These are phyloP conservation scores for Lonicera japonica DNA, from an alignment of 129 eudicot genomes.

Conservation along the genomic window DNA sequence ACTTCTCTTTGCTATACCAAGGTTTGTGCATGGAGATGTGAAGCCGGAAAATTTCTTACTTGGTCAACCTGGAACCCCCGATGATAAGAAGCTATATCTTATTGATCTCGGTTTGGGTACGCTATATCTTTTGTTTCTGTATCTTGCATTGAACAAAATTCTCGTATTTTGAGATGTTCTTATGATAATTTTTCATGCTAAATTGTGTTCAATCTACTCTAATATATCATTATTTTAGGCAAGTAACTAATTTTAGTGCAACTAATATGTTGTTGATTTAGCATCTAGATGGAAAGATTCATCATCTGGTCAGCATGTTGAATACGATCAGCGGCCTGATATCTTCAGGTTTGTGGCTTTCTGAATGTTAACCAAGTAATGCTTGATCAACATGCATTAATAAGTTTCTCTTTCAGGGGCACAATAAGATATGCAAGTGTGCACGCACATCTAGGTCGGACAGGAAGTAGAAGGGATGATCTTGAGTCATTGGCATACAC, in stretches of 20 bases:
- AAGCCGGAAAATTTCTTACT: conserved; percentile 97
- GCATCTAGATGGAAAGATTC: conserved; percentile 97
- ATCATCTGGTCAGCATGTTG: conserved; percentile 91
- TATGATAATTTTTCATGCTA: not conserved
- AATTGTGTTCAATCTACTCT: conserved; percentile 1
- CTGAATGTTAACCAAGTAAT: not conserved
- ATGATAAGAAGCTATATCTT: conserved; percentile 94
- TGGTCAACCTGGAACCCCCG: conserved; percentile 87
- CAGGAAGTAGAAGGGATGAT: conserved; percentile 98
- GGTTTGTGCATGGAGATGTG: conserved; percentile 99
- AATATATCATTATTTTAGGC: too few species aligned
- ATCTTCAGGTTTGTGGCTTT: conserved; percentile 73
- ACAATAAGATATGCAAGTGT: conserved; percentile 99
- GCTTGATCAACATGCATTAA: not conserved
- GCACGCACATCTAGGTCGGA: conserved; percentile 98
- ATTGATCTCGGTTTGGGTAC: conserved; percentile 98
- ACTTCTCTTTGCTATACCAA: conserved; percentile 9
- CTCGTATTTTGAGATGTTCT: not conserved
- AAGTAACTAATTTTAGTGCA: not conserved
- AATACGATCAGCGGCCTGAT: conserved; percentile 97
- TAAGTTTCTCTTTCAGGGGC: conserved; percentile 50
- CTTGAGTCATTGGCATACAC: conserved; percentile 99
- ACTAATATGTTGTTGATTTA: conserved; percentile 18
- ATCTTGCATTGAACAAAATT: not conserved
- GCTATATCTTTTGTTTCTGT: conserved; percentile 3